Conservation (phyloP, 257 asterid species). For the Verbena officinalis region DNA sequence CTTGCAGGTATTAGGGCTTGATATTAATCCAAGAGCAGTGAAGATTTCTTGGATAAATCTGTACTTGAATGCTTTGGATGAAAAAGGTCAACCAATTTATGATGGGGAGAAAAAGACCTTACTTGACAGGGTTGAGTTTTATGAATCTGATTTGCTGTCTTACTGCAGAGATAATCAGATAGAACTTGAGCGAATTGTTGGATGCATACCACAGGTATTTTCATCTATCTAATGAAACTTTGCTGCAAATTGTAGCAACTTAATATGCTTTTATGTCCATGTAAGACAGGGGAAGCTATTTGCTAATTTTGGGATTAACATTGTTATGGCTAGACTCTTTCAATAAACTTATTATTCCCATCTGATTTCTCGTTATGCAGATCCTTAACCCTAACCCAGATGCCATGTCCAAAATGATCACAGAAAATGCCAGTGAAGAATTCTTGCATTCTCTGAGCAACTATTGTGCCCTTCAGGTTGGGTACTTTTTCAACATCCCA, state of each 20-base stretch:
- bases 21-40: constrained; percentile 96
- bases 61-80: constrained; percentile 92
- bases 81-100: constrained; percentile 79
- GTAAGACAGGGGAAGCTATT: constrained; percentile 12
- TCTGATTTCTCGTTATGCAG: constrained; percentile 47
- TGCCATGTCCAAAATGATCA: constrained; percentile 96
- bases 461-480: constrained; percentile 96
- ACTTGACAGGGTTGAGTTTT: constrained; percentile 90
- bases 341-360: constrained; percentile 15
- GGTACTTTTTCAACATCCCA: constrained; percentile 25
- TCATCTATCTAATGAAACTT: constrained; percentile 20
- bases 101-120: constrained; percentile 82
- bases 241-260: constrained; percentile 23
- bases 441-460: constrained; percentile 84
- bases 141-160: constrained; percentile 92
- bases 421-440: constrained; percentile 98
- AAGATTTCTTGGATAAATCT: constrained; percentile 99
- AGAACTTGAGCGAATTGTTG: constrained; percentile 94
- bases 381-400: constrained; percentile 98
- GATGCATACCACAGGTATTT: constrained; percentile 98
- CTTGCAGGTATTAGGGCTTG: constrained; percentile 97
- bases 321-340: constrained; percentile 13
- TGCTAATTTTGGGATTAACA: constrained; percentile 14
- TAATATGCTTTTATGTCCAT: constrained; percentile 16
- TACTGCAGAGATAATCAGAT: constrained; percentile 87